These are phyloP conservation scores for Parmelia sp. DNA, from an alignment of 495 filamentous ascomycete species.

Conservation along the genomic window DNA sequence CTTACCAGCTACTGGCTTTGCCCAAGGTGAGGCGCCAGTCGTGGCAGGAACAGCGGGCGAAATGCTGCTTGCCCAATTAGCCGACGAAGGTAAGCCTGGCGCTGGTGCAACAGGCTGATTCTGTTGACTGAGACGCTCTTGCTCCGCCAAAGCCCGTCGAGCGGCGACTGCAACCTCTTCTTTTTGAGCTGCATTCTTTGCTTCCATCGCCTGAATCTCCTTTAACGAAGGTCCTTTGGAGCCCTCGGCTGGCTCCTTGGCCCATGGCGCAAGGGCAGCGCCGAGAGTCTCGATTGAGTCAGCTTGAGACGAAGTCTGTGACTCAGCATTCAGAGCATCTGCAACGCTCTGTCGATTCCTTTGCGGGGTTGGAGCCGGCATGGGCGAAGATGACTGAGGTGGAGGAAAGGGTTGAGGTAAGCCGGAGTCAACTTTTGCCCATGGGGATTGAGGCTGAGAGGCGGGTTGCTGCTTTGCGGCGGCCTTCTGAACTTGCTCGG, in stretches of 20 bases:
- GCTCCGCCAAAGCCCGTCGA: conserved; percentile 68
- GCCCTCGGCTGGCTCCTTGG: conserved; percentile 69
- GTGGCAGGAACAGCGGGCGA: conserved; percentile 55
- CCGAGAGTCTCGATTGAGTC: conserved; percentile 52
- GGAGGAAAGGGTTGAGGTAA: conserved; percentile 76
- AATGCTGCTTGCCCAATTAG: conserved; percentile 78
- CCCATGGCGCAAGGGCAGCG: conserved; percentile 86
- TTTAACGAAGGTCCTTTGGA: conserved; percentile 88
- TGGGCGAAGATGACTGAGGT: conserved; percentile 63
- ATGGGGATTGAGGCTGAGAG: conserved; percentile 49
- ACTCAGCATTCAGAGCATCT: conserved; percentile 65
- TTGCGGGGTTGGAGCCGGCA: conserved; percentile 82
- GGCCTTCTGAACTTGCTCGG: conserved; percentile 84
- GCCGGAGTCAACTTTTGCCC: conserved; percentile 53
- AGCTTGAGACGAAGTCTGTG: conserved; percentile 70
- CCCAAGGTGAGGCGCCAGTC: conserved; percentile 53
- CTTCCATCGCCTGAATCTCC: conserved; percentile 95
- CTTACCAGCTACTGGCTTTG: conserved; percentile 59
- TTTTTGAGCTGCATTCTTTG: conserved; percentile 82
- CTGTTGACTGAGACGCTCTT: conserved; percentile 71
- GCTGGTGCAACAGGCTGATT: conserved; percentile 50
- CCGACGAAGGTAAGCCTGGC: conserved; percentile 76
- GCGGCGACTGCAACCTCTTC: conserved; percentile 78
- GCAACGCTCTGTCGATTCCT: conserved; percentile 76
- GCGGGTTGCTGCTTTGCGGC: conserved; percentile 53